Evolutionary conservation across 2,329 filamentous ascomycete genomes (phyloP).

Genomic region (Curvularia verruculosa): DNA sequence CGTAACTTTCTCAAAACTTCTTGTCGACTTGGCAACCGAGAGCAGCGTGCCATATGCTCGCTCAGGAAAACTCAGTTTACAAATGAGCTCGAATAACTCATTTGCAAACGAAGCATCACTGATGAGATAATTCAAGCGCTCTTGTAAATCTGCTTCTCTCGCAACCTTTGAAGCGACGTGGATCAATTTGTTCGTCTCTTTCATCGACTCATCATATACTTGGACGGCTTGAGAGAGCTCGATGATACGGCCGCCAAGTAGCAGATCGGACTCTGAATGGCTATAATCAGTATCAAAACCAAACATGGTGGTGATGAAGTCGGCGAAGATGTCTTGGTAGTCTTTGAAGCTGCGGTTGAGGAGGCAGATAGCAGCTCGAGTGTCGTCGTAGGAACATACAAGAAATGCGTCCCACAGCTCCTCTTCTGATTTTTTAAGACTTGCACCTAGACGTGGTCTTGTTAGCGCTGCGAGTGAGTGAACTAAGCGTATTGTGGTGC

Average conservation of each 20-base stretch:
- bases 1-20: background rate
- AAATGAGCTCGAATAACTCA: constrained; percentile 15
- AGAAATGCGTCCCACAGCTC: constrained; percentile 8
- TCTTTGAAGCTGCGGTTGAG: background rate
- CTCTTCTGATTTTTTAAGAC: background rate
- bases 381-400: background rate
- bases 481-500: background rate
- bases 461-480: background rate
- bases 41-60: constrained; percentile 14
- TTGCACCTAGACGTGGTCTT: background rate
- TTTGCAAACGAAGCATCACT: constrained; percentile 9
- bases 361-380: background rate
- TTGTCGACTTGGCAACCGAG: background rate
- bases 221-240: background rate
- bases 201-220: background rate
- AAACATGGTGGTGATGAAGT: constrained; percentile 9
- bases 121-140: constrained; percentile 14
- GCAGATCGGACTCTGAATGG: background rate
- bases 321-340: background rate
- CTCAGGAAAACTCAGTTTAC: constrained; percentile 15
- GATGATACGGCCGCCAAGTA: constrained; percentile 10
- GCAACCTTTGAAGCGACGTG: background rate
- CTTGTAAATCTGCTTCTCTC: background rate
- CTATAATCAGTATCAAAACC: background rate
- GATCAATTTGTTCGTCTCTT: constrained; percentile 6